phyloP scores from a whole-genome alignment of 257 asterid genomes.

The Pogostemon cablin region DNA sequence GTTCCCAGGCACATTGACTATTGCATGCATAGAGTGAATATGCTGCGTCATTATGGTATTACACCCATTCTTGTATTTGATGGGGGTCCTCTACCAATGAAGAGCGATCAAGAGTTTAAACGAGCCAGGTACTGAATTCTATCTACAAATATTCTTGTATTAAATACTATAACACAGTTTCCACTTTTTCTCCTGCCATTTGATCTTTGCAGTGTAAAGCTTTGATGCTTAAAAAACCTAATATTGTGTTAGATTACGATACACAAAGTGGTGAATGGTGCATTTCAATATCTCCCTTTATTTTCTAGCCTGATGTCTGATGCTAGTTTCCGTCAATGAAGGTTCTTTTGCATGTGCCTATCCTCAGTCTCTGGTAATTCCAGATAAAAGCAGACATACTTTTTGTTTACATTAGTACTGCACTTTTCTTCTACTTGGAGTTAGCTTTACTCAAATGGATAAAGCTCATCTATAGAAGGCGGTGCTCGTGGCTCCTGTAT shows the following conservation, averaged over 20 bases:
- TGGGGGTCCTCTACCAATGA: conserved; percentile 95
- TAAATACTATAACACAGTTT: background rate
- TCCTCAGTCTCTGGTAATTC: background rate
- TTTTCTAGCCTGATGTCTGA: background rate
- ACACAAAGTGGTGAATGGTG: background rate
- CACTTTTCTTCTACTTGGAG: background rate
- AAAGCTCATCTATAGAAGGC: conserved; percentile 16
- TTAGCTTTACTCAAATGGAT: background rate
- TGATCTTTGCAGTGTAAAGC: background rate
- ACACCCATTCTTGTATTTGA: conserved; percentile 93
- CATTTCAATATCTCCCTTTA: background rate
- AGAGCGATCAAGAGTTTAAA: conserved; percentile 85
- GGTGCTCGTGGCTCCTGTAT: background rate
- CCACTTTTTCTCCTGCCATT: background rate
- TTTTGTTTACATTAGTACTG: conserved; percentile 4
- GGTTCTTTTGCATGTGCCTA: background rate
- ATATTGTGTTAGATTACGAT: background rate
- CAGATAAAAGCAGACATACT: conserved; percentile 1
- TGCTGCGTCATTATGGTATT: conserved; percentile 81
- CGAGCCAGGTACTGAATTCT: conserved; percentile 67
- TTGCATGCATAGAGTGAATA: conserved; percentile 94
- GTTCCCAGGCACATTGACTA: conserved; percentile 81
- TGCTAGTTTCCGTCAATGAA: background rate
- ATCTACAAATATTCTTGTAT: background rate
- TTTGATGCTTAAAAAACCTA: background rate